Base-by-base conservation (phyloP, 75 land plant species). In the Pinus tabuliformis region DNA sequence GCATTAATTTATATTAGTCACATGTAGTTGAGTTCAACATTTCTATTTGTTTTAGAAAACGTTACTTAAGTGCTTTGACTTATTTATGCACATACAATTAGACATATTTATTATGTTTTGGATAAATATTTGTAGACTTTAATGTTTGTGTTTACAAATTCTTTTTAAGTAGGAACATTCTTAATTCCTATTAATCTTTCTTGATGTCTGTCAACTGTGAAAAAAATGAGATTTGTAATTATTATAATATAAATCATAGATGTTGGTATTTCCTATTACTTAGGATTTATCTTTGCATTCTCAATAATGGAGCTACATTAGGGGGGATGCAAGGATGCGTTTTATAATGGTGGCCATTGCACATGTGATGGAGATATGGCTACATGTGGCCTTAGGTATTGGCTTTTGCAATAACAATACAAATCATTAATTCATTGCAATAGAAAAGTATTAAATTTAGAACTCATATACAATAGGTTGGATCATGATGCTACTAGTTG, bases 401-500 rank as follows among this genome's bases (percentile, higher is more conserved):
- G 33, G 21, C 17, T 72, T 72, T 54, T 72, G 57, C 56, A 73
- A 26, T 58, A 73, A 24, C 58, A 73, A 73, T 54, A 15, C 74
- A 73, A 73, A 56, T 73, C 56, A 56, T 73, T 73, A 54, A 56
- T 54, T 73, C 74, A 73, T 49, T 73, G 58, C 58, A 26, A n/a
- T 52, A 73, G 36, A 58, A 24, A 73, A 73, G 74, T 54, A 24
- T 56, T 73, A 73, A 56, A 56, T 56, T 73, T 58, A 73, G 58
- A 73, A 39, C 24, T 73, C 58, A 73, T 36, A 49, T 58, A 73
- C 74, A 56, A 20, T 73, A 56, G 26, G 24, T 56, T 56, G 58
- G 74, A 73, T 36, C 71, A 73, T 7, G 74, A 73, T 39, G 74
- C 74, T 73, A 58, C 74, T 73, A 54, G 74, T 73, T 73, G 74